Percentiles rank a stretch among this genome's conserved stretches.
Conservation (phyloP, 306 rosid genomes). For the Cucurbita argyrosperma region DNA sequence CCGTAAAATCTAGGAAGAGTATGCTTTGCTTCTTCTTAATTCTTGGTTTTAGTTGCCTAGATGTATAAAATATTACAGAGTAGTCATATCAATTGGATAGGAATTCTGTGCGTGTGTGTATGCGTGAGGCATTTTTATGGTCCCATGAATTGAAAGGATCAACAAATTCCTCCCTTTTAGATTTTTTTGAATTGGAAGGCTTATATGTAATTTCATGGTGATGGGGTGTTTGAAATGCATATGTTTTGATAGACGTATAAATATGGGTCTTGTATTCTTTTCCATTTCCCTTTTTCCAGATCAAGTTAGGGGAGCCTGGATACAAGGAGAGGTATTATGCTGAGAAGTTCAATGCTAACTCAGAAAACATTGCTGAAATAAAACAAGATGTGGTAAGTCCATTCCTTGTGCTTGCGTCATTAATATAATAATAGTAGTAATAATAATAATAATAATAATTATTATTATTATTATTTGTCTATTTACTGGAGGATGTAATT, state of each 20-base stretch:
- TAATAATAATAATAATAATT: background rate
- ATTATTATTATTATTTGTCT: background rate
- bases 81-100: background rate
- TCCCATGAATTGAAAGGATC: background rate
- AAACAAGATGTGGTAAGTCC: conserved; percentile 41
- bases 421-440: background rate
- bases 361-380: conserved; percentile 48
- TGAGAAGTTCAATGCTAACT: conserved; percentile 60
- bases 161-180: background rate
- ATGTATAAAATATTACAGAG: background rate
- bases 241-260: background rate
- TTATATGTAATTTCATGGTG: background rate
- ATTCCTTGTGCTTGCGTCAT: background rate
- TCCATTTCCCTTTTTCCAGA: conserved; percentile 27
- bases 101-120: background rate
- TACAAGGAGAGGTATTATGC: conserved; percentile 87
- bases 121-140: background rate
- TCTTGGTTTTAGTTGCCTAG: background rate
- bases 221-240: background rate
- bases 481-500: background rate
- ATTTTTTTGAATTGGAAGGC: background rate
- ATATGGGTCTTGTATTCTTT: background rate
- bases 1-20: background rate
- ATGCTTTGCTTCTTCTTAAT: background rate
- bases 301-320: conserved; percentile 90